Percentiles rank a stretch among this genome's conserved stretches.
phyloP scores from a whole-genome alignment of 768 basidiomycete species.

The Chalciporus chontae region DNA sequence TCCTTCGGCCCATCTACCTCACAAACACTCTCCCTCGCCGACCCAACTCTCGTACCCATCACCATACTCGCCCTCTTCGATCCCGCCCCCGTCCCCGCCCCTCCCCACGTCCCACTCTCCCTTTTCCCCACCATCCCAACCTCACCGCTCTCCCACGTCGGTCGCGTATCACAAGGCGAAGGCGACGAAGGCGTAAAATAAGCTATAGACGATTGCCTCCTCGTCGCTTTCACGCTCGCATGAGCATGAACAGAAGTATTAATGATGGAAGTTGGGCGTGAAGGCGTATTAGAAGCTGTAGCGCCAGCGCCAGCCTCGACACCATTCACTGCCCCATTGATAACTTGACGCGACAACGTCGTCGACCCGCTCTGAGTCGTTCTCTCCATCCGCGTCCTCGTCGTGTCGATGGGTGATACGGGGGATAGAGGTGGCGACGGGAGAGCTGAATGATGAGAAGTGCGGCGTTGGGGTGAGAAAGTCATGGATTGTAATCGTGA shows the following conservation, averaged over 20 bases:
- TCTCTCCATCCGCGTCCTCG: neutral
- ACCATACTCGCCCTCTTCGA: constrained; percentile 22
- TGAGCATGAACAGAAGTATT: too few relatives aligned
- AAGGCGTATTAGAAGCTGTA: too few relatives aligned
- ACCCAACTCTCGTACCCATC: neutral
- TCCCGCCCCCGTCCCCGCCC: constrained; percentile 3
- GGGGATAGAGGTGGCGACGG: neutral
- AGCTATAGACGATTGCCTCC: constrained; percentile 28
- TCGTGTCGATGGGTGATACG: neutral
- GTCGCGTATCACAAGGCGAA: constrained; percentile 21
- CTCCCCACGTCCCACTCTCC: constrained; percentile 7
- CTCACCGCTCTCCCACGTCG: constrained; percentile 2
- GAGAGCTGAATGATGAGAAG: neutral
- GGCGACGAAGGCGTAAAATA: constrained; percentile 28
- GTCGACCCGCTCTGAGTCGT: too few relatives aligned
- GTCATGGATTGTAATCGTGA: too few relatives aligned
- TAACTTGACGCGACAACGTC: too few relatives aligned
- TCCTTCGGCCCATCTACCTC: constrained; percentile 16
- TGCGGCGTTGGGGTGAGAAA: too few relatives aligned
- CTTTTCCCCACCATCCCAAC: constrained; percentile 4
- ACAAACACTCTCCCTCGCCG: constrained; percentile 18
- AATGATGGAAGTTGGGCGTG: too few relatives aligned
- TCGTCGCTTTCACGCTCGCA: constrained; percentile 4
- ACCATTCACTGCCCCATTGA: too few relatives aligned
- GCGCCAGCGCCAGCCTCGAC: too few relatives aligned